Base-by-base conservation (phyloP, 495 filamentous ascomycete genomes). In the Neohortaea acidophila region DNA sequence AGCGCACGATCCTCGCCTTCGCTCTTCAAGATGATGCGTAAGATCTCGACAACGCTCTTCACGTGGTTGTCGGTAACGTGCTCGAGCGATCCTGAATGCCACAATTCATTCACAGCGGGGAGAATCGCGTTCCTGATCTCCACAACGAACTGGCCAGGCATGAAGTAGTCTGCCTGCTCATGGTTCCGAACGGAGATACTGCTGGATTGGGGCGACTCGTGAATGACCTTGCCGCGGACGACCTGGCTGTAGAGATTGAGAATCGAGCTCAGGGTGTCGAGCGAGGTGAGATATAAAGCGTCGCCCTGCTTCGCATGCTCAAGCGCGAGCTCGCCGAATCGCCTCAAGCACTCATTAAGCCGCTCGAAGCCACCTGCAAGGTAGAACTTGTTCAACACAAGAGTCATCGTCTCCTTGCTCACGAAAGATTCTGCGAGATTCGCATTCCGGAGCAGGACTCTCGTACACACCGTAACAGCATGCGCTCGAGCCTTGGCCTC, bases 331-430 rank as follows among this genome's bases (percentile, higher is more conserved):
- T 50, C 27, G 21, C 38, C 42, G 26, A 41, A 45, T 4, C 27
- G 33, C 18, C 28, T 8, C 4, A 50, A 30, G 45, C 87, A 75
- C 4, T 69, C 61, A 40, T 79, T 84, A 21, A 96, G 60, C 13
- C 70, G 63, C 21, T 74, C 70, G 26, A 97, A 63, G 1, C 89
- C 89, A 27, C 75, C 72, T 36, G 68, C 66, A 32, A 79, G 75
- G 56, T 86, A 89, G 62, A 96, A 94, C 12, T 81, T 76, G 45
- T 85, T 69, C 22, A 94, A 56, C 21, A 94, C 77, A 12, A 86
- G 67, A 6, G 81, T 81, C 30, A 94, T 69, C 21, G 81, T 72
- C 14, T 81, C 79, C 66, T 64, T 59, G 36, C 29, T 59, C 67
- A 70, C 65, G 58, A 92, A 86, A 43, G 86, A 72, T 32, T 93